Evolutionary conservation across 148 eudicot genomes (phyloP).

Genomic region (Amaranthus hypochondriacus): DNA sequence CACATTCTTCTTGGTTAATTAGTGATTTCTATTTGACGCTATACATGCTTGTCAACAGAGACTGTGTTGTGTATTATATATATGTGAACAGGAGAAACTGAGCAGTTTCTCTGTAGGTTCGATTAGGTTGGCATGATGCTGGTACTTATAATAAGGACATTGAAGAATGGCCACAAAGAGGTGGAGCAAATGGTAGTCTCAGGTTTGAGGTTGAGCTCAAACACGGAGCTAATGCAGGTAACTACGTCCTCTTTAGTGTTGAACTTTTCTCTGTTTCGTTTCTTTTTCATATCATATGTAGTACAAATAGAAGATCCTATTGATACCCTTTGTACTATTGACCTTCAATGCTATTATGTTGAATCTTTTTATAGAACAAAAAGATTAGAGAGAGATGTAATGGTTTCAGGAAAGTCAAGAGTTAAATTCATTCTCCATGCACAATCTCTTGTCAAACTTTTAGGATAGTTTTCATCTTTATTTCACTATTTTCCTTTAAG

Average conservation of each 20-base stretch:
- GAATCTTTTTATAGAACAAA: neutral
- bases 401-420: neutral
- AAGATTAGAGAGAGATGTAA: neutral
- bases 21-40: neutral
- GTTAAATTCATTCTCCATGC: neutral
- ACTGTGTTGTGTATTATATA: neutral
- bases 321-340: neutral
- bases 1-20: neutral
- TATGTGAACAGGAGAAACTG: neutral
- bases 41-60: neutral
- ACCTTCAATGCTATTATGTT: neutral
- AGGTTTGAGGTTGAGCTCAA: slow-evolving; percentile 88
- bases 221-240: slow-evolving; percentile 97
- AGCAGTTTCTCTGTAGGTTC: slow-evolving; percentile 49
- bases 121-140: slow-evolving; percentile 97
- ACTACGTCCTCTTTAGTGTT: neutral
- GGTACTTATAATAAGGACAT: slow-evolving; percentile 91
- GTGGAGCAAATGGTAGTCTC: slow-evolving; percentile 95
- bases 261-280: neutral
- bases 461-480: neutral
- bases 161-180: slow-evolving; percentile 91
- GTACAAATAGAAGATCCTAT: neutral
- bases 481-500: neutral
- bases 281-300: neutral
- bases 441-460: neutral